phyloP scores from a whole-genome alignment of 164 flowering plant genomes.

The Vitis amurensis region DNA sequence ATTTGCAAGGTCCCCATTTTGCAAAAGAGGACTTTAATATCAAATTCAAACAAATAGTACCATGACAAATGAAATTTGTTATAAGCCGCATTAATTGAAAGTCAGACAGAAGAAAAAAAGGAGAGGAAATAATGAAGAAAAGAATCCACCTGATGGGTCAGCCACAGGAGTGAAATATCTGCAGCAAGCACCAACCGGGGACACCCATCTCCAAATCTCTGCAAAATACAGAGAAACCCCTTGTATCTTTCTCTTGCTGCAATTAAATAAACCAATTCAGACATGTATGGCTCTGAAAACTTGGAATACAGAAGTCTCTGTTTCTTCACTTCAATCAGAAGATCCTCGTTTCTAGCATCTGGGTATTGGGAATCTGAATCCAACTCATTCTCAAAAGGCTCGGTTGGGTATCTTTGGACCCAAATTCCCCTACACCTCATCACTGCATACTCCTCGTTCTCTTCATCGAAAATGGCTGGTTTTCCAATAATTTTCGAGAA shows the following conservation, averaged over 20 bases:
- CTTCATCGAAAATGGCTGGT: conserved; percentile 72
- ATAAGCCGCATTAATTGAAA: background rate
- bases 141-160: conserved; percentile 72
- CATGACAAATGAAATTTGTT: background rate
- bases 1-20: no score
- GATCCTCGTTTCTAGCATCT: conserved; percentile 22
- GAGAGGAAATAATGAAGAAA: background rate
- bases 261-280: conserved; percentile 68
- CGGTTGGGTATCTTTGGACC: conserved; percentile 61
- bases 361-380: conserved; percentile 16
- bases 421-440: conserved; percentile 74
- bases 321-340: conserved; percentile 43
- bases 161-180: conserved; percentile 83
- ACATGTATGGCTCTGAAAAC: conserved; percentile 60
- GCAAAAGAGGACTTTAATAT: no score
- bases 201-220: conserved; percentile 36
- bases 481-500: conserved; percentile 70
- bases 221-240: conserved; percentile 55
- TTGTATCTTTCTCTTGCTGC: conserved; percentile 79
- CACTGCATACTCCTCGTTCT: conserved; percentile 84
- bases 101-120: background rate
- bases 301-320: conserved; percentile 36
- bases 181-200: conserved; percentile 60
- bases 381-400: conserved; percentile 65
- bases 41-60: background rate